Conservation (phyloP, 345 rosid species). For the Noccaea caerulescens region DNA sequence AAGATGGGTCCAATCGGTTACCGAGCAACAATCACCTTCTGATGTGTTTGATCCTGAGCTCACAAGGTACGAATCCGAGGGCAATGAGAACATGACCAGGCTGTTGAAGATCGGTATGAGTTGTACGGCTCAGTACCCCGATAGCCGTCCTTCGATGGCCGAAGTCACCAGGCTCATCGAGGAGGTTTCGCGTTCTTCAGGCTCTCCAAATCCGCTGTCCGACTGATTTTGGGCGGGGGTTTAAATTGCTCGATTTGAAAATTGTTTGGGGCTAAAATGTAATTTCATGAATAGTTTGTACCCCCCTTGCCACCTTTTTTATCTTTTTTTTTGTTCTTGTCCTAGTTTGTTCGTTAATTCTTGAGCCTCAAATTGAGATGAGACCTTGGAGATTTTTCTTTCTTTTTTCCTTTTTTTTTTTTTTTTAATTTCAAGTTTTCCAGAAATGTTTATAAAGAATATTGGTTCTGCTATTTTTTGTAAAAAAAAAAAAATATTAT, state of each 20-base stretch:
- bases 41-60: constrained; percentile 85
- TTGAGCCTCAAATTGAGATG: constrained; percentile 47
- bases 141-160: constrained; percentile 78
- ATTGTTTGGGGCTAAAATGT: constrained; percentile 39
- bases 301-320: constrained; percentile 5
- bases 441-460: constrained; percentile 24
- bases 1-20: constrained; percentile 83
- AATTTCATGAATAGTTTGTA: constrained; percentile 28
- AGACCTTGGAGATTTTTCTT: constrained; percentile 14
- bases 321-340: not conserved
- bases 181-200: constrained; percentile 52
- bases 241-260: constrained; percentile 28
- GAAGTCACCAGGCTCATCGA: constrained; percentile 70
- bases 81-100: constrained; percentile 67
- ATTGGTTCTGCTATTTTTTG: constrained; percentile 29
- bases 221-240: constrained; percentile 31
- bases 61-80: constrained; percentile 72
- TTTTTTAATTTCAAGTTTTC: constrained; percentile 14
- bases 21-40: constrained; percentile 62
- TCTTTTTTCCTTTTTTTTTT: not conserved
- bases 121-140: constrained; percentile 77
- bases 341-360: constrained; percentile 38
- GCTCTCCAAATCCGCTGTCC: constrained; percentile 37
- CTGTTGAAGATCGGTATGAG: constrained; percentile 79
- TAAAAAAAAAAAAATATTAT: constrained; percentile 26